Conservation (phyloP, 176 grass and related monocot genomes). For the Aegilops sharonensis region DNA sequence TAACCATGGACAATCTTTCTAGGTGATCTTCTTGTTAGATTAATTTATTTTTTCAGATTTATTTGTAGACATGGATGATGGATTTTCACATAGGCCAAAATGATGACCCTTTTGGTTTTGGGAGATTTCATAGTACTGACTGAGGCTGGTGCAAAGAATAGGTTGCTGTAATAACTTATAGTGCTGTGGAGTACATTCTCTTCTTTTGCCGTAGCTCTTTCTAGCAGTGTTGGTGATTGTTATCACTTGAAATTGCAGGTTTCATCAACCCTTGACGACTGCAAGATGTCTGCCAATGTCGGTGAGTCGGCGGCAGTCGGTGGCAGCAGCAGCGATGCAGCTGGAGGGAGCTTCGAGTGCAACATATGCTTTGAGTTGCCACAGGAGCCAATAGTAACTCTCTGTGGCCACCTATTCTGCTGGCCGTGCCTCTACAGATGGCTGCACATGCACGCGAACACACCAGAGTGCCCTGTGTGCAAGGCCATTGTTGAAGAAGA, state of each 20-base stretch:
- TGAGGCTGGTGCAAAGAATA: not conserved
- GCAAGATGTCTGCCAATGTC: slow-evolving; percentile 53
- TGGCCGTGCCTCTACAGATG: slow-evolving; percentile 97
- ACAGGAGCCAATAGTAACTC: slow-evolving; percentile 86
- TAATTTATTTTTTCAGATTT: no score
- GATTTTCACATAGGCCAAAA: not conserved
- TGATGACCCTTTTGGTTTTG: not conserved
- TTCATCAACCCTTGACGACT: not conserved
- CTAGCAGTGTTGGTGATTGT: not conserved
- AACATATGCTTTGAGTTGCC: slow-evolving; percentile 97
- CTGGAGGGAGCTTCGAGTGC: slow-evolving; percentile 70
- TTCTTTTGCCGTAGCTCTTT: not conserved
- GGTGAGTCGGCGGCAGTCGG: slow-evolving; percentile 40
- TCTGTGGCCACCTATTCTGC: slow-evolving; percentile 92
- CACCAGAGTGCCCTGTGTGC: slow-evolving; percentile 91
- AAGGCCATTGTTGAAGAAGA: slow-evolving; percentile 89
- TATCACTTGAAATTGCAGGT: slow-evolving; percentile 18
- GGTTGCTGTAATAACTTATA: not conserved
- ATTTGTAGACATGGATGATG: not conserved
- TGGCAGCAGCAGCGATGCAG: slow-evolving; percentile 39
- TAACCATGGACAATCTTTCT: not conserved
- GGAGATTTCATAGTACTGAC: not conserved
- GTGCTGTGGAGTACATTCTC: not conserved
- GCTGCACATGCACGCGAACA: slow-evolving; percentile 65
- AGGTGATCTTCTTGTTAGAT: not conserved